Conservation (phyloP, 306 rosid genomes). For the Quercus suber region DNA sequence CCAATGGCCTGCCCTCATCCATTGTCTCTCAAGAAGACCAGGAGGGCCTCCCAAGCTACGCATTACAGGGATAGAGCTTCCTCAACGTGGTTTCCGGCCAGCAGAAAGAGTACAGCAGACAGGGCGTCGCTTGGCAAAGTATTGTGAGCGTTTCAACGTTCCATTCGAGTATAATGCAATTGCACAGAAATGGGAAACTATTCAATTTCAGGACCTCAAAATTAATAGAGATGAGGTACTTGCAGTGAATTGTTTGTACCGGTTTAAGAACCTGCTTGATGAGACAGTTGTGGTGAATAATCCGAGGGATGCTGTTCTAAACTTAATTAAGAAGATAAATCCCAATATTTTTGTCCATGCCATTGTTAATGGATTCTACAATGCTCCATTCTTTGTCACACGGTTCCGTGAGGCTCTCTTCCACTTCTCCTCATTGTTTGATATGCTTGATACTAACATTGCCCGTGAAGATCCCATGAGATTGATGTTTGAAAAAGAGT, state of each 20-base stretch:
- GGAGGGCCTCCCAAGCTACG: conserved; percentile 85
- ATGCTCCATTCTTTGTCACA: conserved; percentile 61
- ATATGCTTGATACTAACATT: conserved; percentile 44
- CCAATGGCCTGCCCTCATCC: conserved; percentile 86
- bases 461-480: conserved; percentile 44
- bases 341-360: conserved; percentile 46
- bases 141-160: conserved; percentile 32
- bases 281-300: conserved; percentile 50
- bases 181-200: conserved; percentile 62
- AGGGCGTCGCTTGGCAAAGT: conserved; percentile 36
- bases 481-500: conserved; percentile 54
- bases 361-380: conserved; percentile 46
- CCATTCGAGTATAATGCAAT: conserved; percentile 55
- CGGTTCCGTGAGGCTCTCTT: conserved; percentile 70
- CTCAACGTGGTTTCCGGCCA: conserved; percentile 48
- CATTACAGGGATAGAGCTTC: conserved; percentile 48
- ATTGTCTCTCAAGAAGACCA: conserved; percentile 43
- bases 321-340: conserved; percentile 38
- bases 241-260: conserved; percentile 44
- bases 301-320: conserved; percentile 62
- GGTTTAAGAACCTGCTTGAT: conserved; percentile 51
- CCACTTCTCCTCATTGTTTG: conserved; percentile 58
- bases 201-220: conserved; percentile 52
- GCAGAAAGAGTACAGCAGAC: conserved; percentile 35
- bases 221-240: conserved; percentile 42